Evolutionary conservation across 2,329 filamentous ascomycete species (phyloP).

Genomic region (Boeremia lycopersici): DNA sequence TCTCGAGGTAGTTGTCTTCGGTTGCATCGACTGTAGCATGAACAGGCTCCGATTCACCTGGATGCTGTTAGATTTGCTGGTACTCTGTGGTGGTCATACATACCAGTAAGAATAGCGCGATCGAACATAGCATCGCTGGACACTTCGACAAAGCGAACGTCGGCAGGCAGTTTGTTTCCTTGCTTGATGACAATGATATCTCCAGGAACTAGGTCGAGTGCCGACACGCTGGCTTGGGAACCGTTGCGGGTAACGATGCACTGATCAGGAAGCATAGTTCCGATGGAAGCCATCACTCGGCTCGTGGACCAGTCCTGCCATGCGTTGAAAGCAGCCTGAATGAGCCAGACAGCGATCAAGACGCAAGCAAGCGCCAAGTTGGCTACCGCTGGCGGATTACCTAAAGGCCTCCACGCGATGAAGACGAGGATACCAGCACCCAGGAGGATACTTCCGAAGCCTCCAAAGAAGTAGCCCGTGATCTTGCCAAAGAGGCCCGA

Average conservation of each 20-base stretch:
- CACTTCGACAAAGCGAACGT: constrained; percentile 71
- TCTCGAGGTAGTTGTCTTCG: constrained; percentile 78
- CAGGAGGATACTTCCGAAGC: constrained; percentile 75
- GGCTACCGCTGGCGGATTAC: constrained; percentile 71
- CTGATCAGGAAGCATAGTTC: constrained; percentile 77
- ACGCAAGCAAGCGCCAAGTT: constrained; percentile 78
- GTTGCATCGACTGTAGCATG: constrained; percentile 65
- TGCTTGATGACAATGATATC: constrained; percentile 72
- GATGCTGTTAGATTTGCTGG: constrained; percentile 9
- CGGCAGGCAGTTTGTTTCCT: constrained; percentile 76
- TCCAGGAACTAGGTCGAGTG: constrained; percentile 71
- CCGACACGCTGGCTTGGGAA: constrained; percentile 55
- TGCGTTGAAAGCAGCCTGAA: constrained; percentile 63
- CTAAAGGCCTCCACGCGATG: constrained; percentile 76
- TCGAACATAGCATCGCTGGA: constrained; percentile 75
- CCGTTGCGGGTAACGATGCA: constrained; percentile 70
- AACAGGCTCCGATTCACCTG: constrained; percentile 69
- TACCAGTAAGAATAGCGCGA: constrained; percentile 72
- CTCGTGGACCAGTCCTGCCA: constrained; percentile 75
- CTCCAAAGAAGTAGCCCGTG: constrained; percentile 75
- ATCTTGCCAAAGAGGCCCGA: constrained; percentile 64
- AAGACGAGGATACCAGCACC: constrained; percentile 74
- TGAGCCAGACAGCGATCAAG: constrained; percentile 70
- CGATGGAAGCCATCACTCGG: constrained; percentile 79
- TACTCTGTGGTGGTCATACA: background rate